A percentile compares a stretch with the other conserved stretches of the same genome.
Evolutionary conservation across 345 rosid species (phyloP).

Genomic region (Psidium friedrichsthalianum): DNA sequence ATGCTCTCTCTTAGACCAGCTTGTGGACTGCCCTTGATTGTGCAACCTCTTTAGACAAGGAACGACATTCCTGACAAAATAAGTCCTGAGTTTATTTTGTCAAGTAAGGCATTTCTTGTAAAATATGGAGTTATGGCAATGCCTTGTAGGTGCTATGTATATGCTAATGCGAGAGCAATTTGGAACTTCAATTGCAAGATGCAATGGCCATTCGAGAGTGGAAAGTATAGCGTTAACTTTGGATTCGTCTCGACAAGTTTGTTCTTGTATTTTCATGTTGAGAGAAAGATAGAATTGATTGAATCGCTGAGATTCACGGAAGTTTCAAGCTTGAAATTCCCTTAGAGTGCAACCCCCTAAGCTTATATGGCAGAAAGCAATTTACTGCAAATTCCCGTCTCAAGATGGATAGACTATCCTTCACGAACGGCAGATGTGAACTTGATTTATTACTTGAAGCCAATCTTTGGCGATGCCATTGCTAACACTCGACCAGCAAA

Average conservation of each 20-base stretch:
- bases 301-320: background rate
- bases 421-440: background rate
- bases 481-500: too few relatives aligned
- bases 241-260: background rate
- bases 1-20: slow-evolving; percentile 72
- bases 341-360: background rate
- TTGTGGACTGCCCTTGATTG: slow-evolving; percentile 57
- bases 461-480: too few relatives aligned
- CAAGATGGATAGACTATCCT: background rate
- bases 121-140: background rate
- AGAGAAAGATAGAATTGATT: background rate
- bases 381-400: background rate
- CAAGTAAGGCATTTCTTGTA: background rate
- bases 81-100: background rate
- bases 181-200: background rate
- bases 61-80: background rate
- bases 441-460: background rate
- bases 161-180: background rate
- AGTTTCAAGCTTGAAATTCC: background rate
- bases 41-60: slow-evolving; percentile 26
- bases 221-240: background rate
- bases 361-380: background rate
- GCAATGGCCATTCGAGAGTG: background rate
- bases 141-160: background rate
- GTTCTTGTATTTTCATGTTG: background rate